These are phyloP conservation scores for Primulina eburnea DNA, from an alignment of 257 asterid genomes.

Conservation along the genomic window DNA sequence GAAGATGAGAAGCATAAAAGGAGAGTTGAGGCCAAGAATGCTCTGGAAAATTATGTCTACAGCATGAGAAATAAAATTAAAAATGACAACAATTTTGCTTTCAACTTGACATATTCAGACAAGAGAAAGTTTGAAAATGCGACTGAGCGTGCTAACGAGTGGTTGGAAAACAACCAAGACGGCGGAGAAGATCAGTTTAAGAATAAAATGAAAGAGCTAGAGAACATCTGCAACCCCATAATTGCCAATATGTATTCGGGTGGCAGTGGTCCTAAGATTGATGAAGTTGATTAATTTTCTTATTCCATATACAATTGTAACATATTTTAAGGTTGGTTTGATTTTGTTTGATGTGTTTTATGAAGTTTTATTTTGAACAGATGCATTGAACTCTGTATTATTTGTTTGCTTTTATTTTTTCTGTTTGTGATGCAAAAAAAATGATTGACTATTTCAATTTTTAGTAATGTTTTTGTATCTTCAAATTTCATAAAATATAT, in stretches of 20 bases:
- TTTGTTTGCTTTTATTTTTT: background rate
- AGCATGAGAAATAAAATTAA: background rate
- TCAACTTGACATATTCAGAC: conserved; percentile 2
- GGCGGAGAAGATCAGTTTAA: background rate
- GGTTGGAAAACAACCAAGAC: background rate
- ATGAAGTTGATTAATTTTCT: background rate
- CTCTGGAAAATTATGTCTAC: background rate
- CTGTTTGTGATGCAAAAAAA: background rate
- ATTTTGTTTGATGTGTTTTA: background rate
- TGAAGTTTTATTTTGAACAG: background rate
- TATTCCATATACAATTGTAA: no score
- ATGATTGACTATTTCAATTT: background rate
- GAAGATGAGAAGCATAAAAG: background rate
- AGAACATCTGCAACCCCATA: background rate
- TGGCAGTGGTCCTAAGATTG: background rate
- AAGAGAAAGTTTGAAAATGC: background rate
- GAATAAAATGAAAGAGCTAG: background rate
- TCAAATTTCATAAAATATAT: no score
- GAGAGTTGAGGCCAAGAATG: background rate
- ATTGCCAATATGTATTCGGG: background rate
- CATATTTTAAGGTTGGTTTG: background rate
- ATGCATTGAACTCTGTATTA: background rate
- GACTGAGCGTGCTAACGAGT: background rate
- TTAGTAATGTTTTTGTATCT: no score
- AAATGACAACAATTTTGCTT: background rate